Conservation (phyloP, 2,329 filamentous ascomycete genomes). For the Diaporthe sp. region DNA sequence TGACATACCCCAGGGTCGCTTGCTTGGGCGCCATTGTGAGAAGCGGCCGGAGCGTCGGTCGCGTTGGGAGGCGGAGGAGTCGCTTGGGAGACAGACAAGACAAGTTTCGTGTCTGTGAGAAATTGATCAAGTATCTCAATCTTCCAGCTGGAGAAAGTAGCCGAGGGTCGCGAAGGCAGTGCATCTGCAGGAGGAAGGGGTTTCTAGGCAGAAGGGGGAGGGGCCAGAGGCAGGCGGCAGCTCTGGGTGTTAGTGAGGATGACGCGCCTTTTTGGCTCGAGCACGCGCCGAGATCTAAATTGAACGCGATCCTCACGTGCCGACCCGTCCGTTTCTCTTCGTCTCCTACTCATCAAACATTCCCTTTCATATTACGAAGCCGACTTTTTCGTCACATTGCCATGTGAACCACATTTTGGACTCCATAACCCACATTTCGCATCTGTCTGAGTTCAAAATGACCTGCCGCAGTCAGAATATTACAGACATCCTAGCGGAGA, state of each 20-base stretch:
- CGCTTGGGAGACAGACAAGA: slow-evolving; percentile 41
- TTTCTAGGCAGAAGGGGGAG: slow-evolving; percentile 27
- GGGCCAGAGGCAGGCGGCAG: slow-evolving; percentile 25
- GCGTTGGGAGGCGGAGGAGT: slow-evolving; percentile 44
- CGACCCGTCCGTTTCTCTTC: not conserved
- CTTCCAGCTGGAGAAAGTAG: not conserved
- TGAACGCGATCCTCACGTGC: slow-evolving; percentile 33
- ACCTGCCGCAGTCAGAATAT: not conserved
- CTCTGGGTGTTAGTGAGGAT: slow-evolving; percentile 14
- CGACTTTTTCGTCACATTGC: not conserved
- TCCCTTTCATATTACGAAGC: not conserved
- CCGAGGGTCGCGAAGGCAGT: slow-evolving; percentile 8
- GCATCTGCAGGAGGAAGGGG: slow-evolving; percentile 12
- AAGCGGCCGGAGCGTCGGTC: slow-evolving; percentile 39
- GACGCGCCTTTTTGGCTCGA: slow-evolving; percentile 28
- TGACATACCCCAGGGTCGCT: slow-evolving; percentile 90
- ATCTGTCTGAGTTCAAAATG: not conserved
- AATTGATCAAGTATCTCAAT: not conserved
- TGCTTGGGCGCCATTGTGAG: slow-evolving; percentile 72
- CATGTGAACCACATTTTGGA: not conserved
- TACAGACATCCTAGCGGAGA: not conserved
- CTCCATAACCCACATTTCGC: not conserved
- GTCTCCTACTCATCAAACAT: not conserved
- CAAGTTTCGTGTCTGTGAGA: not conserved
- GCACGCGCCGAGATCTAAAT: slow-evolving; percentile 26